Evolutionary conservation across 2,329 filamentous ascomycete species (phyloP), one percentile per base, ranked within the genome.

Genomic region (Scopulariopsis brevicaulis): DNA sequence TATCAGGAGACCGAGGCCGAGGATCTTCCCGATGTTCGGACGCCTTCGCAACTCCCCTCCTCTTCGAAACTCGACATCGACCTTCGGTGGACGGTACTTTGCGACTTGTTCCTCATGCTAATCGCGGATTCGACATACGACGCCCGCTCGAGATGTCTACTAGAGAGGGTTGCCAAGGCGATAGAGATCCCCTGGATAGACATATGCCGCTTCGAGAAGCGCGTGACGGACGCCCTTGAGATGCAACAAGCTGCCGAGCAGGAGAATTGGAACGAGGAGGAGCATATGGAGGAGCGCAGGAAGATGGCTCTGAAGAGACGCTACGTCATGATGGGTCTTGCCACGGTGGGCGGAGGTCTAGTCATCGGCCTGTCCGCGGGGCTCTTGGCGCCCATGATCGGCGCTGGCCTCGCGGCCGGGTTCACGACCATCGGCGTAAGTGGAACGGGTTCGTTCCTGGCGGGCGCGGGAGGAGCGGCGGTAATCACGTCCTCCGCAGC

Each of bases 241-340:
- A 96, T 99, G 90, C 93, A 97, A 72, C 91, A 97, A 70, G 85
- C 89, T 53, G 90, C 90, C 6, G 88, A 91, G 62, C 95, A 93
- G 66, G 94, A 99, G 72, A 96, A 93, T 62, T 99, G 94, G 94
- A 95, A 96, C 63, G 94, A 99, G 70, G 87, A 94, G 12, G 90
- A 95, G 63, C 91, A 97, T 68, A 90, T 97, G 79, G 90, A 96
- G 70, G 82, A 78, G 59, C 83, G 94, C 53, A 82, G 89, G 56
- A 96, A 96, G 69, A 74, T 83, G 66, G 90, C 89, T 1, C 77
- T 92, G 60, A 96, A 89, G 69, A 84, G 84, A 64, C 85, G 92
- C 65, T 90, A 96, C 67, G 85, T 96, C 68, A 88, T 96, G 75
- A 96, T 99, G 92, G 94, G 94, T 11, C 77, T 99, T 58, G 95